Conservation (phyloP, 1,139 yeast species). For the Yamadazyma spencermartinsiae region DNA sequence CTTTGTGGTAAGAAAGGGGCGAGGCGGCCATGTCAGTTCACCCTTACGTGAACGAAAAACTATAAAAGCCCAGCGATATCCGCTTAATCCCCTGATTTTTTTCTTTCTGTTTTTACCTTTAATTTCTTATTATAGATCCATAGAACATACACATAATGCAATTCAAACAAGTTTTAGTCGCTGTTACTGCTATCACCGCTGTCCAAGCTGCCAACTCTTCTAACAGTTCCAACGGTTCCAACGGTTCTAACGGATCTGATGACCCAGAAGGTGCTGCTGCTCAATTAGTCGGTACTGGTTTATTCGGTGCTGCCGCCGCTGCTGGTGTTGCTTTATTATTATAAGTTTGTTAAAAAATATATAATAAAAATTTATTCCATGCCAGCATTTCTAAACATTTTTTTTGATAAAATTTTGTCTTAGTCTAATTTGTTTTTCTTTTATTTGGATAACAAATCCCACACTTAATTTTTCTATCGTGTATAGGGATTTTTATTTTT, state of each 20-base stretch:
- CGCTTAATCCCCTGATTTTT: constrained; percentile 6
- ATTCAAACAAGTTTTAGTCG: constrained; percentile 42
- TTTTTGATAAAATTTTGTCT: constrained; percentile 3
- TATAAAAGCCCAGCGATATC: constrained; percentile 11
- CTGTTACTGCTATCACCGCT: constrained; percentile 43
- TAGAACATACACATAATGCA: constrained; percentile 29
- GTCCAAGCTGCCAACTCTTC: constrained; percentile 40
- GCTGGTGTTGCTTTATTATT: constrained; percentile 44
- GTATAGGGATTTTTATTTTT: constrained; percentile 3
- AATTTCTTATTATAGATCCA: neutral
- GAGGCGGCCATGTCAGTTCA: constrained; percentile 1
- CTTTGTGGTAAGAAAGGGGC: constrained; percentile 1
- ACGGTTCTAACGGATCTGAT: constrained; percentile 23
- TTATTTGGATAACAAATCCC: constrained; percentile 2
- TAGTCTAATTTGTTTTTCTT: constrained; percentile 1
- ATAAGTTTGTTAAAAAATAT: constrained; percentile 19
- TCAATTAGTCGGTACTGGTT: constrained; percentile 30
- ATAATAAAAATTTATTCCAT: neutral
- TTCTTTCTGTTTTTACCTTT: constrained; percentile 6
- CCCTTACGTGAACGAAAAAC: neutral
- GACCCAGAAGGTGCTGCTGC: constrained; percentile 21
- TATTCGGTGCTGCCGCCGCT: constrained; percentile 31
- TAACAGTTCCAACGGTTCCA: constrained; percentile 32
- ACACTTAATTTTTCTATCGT: constrained; percentile 2
- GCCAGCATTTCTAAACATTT: constrained; percentile 1